A percentile compares a stretch with the other conserved stretches of the same genome.
Evolutionary conservation across 2,329 filamentous ascomycete species (phyloP).

Genomic region (Pyricularia sp.): DNA sequence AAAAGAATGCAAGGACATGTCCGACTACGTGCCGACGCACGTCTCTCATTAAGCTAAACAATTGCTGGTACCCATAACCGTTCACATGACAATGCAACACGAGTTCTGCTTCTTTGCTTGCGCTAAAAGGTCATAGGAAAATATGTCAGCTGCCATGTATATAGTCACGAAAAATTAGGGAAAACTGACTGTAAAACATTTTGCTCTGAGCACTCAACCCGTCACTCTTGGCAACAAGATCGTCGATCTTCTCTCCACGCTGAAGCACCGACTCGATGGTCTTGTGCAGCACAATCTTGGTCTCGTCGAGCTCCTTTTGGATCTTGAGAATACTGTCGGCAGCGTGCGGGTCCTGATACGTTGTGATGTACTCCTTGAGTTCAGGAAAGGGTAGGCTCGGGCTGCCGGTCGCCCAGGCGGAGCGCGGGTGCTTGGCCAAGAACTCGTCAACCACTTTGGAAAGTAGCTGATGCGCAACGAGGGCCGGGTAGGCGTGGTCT

Average conservation of each 20-base stretch:
- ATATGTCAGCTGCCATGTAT: background rate
- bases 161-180: background rate
- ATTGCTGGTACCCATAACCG: background rate
- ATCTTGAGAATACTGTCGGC: conserved; percentile 93
- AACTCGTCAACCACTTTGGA: conserved; percentile 88
- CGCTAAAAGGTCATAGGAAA: conserved; percentile 23
- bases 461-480: conserved; percentile 79
- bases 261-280: conserved; percentile 83
- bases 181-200: conserved; percentile 75
- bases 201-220: conserved; percentile 86
- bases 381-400: conserved; percentile 55
- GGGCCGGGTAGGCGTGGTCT: conserved; percentile 63
- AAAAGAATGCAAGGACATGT: background rate
- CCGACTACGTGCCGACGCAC: background rate
- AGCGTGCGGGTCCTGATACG: conserved; percentile 77
- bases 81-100: conserved; percentile 64
- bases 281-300: conserved; percentile 94
- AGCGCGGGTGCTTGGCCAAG: conserved; percentile 56
- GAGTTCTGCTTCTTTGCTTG: conserved; percentile 75
- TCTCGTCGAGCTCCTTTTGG: conserved; percentile 93
- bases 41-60: background rate
- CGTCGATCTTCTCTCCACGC: conserved; percentile 94
- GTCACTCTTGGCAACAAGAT: conserved; percentile 86
- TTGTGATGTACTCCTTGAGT: conserved; percentile 64
- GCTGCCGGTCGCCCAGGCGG: conserved; percentile 50